Evolutionary conservation across 2,329 filamentous ascomycete genomes (phyloP).

Genomic region (Penicillium occitanis): DNA sequence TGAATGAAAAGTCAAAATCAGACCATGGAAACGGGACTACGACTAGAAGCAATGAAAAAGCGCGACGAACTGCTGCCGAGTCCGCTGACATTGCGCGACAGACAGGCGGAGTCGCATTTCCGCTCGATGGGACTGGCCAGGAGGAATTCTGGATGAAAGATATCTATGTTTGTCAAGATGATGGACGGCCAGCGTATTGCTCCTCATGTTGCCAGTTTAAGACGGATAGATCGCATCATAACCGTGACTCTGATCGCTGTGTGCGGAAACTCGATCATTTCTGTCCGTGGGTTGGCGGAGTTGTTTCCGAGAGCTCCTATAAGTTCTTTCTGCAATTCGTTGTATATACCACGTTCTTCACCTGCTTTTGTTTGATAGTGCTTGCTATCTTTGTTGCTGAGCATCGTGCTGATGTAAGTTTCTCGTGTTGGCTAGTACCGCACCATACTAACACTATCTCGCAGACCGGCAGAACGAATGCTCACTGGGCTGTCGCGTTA

Average conservation of each 20-base stretch:
- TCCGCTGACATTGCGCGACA: conserved; percentile 25
- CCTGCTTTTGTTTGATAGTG: conserved; percentile 62
- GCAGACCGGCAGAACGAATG: conserved; percentile 49
- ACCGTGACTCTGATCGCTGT: conserved; percentile 75
- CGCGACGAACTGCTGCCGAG: conserved; percentile 4
- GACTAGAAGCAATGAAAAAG: conserved; percentile 31
- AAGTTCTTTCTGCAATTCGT: conserved; percentile 93
- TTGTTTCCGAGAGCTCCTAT: conserved; percentile 80
- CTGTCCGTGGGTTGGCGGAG: conserved; percentile 93
- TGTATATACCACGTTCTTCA: conserved; percentile 69
- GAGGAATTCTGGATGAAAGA: conserved; percentile 79
- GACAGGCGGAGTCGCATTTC: conserved; percentile 29
- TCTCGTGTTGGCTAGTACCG: conserved; percentile 11
- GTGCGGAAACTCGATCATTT: conserved; percentile 92
- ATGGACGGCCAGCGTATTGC: conserved; percentile 87
- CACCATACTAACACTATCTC: conserved; percentile 28
- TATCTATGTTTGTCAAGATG: conserved; percentile 77
- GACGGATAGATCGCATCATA: conserved; percentile 83
- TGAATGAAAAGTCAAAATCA: conserved; percentile 25
- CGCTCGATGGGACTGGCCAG: conserved; percentile 65
- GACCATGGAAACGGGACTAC: conserved; percentile 27
- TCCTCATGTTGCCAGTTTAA: conserved; percentile 83
- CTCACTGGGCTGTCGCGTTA: conserved; percentile 65
- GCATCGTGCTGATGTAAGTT: conserved; percentile 36
- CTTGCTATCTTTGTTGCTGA: conserved; percentile 64